phyloP scores from a whole-genome alignment of 164 flowering plant genomes.

The Litsea cubeba region DNA sequence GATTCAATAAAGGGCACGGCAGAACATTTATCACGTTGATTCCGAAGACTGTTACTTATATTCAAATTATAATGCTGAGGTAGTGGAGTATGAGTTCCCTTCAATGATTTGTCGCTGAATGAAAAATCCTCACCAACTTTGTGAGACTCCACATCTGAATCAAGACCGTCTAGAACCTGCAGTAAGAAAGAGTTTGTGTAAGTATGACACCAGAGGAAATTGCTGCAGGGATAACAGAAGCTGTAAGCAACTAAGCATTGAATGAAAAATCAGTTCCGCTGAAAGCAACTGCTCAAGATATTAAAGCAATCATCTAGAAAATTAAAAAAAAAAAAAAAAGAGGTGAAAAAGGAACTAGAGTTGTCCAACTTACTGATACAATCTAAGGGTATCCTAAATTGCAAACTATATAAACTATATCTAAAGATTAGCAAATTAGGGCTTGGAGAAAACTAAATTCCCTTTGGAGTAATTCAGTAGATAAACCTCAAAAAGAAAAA shows the following conservation, averaged over 20 bases:
- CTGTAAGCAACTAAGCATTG: background rate
- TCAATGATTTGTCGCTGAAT: constrained; percentile 21
- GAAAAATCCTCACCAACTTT: constrained; percentile 19
- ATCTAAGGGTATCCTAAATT: too few species aligned
- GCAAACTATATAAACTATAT: too few species aligned
- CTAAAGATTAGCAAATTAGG: too few species aligned
- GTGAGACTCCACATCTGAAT: constrained; percentile 31
- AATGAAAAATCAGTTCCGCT: background rate
- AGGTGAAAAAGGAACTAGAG: too few species aligned
- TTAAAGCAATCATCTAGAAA: too few species aligned
- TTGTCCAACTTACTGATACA: too few species aligned
- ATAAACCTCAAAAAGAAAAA: too few species aligned
- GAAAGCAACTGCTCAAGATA: too few species aligned
- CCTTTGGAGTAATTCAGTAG: too few species aligned
- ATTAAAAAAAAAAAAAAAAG: too few species aligned
- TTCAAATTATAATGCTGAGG: constrained; percentile 20
- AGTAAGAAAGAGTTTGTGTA: background rate
- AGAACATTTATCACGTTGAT: constrained; percentile 11
- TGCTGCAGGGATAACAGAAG: background rate
- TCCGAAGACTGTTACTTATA: constrained; percentile 12
- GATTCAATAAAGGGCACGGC: constrained; percentile 10
- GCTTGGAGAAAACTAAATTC: too few species aligned
- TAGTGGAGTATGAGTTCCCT: constrained; percentile 19
- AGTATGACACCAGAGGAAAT: background rate
- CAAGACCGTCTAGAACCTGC: constrained; percentile 6